Evolutionary conservation across 257 asterid genomes (phyloP).

Genomic region (Scutellaria baicalensis): DNA sequence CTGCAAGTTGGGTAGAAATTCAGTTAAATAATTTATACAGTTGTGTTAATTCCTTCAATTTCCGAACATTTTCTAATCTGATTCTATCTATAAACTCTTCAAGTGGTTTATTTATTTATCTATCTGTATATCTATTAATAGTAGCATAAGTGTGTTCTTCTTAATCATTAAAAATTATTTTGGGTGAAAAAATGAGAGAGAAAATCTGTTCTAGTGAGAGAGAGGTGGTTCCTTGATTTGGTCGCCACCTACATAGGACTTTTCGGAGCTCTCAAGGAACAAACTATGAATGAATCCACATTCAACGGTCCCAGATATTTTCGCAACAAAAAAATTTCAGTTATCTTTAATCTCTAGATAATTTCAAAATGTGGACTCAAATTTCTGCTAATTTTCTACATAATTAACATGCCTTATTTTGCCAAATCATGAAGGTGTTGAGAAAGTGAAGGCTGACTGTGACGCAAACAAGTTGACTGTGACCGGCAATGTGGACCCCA

Average conservation of each 20-base stretch:
- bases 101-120: background rate
- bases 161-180: background rate
- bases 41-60: background rate
- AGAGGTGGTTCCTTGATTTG: slow-evolving; percentile 16
- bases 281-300: slow-evolving; percentile 10
- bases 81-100: background rate
- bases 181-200: background rate
- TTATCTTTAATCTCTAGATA: background rate
- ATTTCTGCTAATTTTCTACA: background rate
- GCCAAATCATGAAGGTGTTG: slow-evolving; percentile 52
- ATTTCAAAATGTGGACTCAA: background rate
- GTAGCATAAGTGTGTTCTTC: background rate
- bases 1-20: background rate
- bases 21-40: background rate
- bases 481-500: slow-evolving; percentile 80
- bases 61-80: background rate
- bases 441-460: slow-evolving; percentile 68
- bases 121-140: too few relatives aligned
- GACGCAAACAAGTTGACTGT: slow-evolving; percentile 63
- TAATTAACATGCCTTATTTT: slow-evolving; percentile 8
- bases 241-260: slow-evolving; percentile 30
- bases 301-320: slow-evolving; percentile 1
- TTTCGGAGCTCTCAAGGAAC: slow-evolving; percentile 42
- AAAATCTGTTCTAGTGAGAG: background rate
- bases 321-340: background rate